A percentile compares a stretch with the other conserved stretches of the same genome.
Evolutionary conservation across 2,329 filamentous ascomycete genomes (phyloP).

Genomic region (Colletotrichum cuscutae): DNA sequence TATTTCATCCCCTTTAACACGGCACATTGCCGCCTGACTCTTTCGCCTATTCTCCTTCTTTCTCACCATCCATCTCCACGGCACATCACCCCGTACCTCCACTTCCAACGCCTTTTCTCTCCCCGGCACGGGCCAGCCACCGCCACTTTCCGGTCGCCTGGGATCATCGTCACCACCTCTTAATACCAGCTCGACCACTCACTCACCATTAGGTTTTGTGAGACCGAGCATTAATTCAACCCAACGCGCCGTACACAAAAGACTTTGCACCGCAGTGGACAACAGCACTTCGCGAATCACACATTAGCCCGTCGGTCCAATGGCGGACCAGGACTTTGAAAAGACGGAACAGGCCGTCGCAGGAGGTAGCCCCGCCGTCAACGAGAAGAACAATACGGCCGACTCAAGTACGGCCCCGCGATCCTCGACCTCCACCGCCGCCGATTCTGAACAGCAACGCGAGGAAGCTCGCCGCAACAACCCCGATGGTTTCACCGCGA

Average conservation of each 20-base stretch:
- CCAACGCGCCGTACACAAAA: background rate
- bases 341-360: constrained; percentile 43
- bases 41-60: background rate
- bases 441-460: constrained; percentile 37
- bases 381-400: constrained; percentile 34
- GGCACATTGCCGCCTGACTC: background rate
- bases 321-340: constrained; percentile 43
- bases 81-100: constrained; percentile 14
- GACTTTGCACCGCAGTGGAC: background rate
- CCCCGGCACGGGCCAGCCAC: constrained; percentile 28
- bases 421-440: constrained; percentile 42
- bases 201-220: background rate
- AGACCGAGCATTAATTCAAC: background rate
- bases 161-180: constrained; percentile 7
- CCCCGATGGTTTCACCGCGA: constrained; percentile 57
- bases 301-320: constrained; percentile 30
- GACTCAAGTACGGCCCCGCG: constrained; percentile 14
- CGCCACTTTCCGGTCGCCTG: constrained; percentile 28
- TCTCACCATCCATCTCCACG: background rate
- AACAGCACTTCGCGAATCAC: background rate
- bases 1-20: constrained; percentile 12
- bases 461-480: constrained; percentile 57
- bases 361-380: constrained; percentile 40
- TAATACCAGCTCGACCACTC: background rate
- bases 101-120: constrained; percentile 5